Conservation (phyloP, 345 rosid species). For the Corchorus olitorius region DNA sequence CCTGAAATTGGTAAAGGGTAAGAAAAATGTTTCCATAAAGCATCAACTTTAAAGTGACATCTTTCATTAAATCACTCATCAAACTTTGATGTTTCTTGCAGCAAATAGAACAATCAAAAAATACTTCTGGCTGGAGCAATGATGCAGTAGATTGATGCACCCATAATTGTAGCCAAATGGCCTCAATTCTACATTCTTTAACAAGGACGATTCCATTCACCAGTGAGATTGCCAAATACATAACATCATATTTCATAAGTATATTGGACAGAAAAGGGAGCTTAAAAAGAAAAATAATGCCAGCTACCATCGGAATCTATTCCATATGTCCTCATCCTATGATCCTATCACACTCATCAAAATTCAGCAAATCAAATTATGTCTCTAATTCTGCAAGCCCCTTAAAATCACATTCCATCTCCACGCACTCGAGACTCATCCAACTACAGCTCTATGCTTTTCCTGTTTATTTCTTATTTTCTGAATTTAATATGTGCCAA, state of each 20-base stretch:
- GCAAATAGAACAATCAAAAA: background rate
- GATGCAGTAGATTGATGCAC: background rate
- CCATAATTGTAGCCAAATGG: background rate
- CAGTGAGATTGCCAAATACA: background rate
- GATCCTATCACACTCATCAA: background rate
- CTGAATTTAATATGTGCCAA: background rate
- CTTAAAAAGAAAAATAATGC: background rate
- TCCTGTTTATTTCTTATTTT: background rate
- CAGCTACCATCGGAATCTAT: background rate
- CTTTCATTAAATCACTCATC: background rate
- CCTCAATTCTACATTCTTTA: background rate
- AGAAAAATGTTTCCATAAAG: background rate
- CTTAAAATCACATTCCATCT: background rate
- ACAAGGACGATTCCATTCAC: background rate
- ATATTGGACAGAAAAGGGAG: background rate
- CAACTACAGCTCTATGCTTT: background rate
- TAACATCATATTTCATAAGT: background rate
- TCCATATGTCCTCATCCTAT: background rate
- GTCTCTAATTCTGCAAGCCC: background rate
- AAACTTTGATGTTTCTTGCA: slow-evolving; percentile 1
- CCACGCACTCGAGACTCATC: background rate
- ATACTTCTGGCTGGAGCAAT: background rate
- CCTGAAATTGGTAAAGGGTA: slow-evolving; percentile 41
- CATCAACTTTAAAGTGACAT: background rate
- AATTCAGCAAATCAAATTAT: background rate